Percentiles rank a stretch among this genome's conserved stretches.
These are phyloP conservation scores for Fusarium compactum DNA, from an alignment of 2,329 filamentous ascomycete genomes.

Conservation along the genomic window DNA sequence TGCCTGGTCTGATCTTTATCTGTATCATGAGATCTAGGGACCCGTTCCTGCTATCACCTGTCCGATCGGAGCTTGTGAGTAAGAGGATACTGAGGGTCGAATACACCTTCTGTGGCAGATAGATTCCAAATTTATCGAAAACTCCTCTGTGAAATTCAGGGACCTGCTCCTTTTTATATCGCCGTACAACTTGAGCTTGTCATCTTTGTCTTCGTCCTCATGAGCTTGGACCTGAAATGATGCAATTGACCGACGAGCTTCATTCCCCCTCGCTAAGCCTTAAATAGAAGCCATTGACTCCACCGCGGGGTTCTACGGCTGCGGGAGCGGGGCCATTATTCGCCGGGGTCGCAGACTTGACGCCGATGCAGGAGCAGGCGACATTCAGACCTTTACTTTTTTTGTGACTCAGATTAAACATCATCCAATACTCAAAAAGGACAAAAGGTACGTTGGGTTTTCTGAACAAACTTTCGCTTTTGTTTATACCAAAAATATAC, in stretches of 20 bases:
- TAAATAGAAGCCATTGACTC: background rate
- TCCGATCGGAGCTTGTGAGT: background rate
- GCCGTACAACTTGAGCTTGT: background rate
- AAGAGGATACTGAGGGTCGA: background rate
- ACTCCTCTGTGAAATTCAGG: no score
- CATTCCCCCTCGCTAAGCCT: slow-evolving; percentile 25
- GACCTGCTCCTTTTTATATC: background rate
- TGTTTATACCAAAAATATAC: slow-evolving; percentile 2
- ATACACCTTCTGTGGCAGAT: background rate
- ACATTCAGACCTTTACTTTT: slow-evolving; percentile 27
- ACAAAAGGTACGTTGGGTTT: slow-evolving; percentile 7
- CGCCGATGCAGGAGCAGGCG: slow-evolving; percentile 32
- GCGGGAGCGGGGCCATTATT: slow-evolving; percentile 44
- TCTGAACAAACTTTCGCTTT: slow-evolving; percentile 1
- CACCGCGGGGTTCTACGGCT: slow-evolving; percentile 24
- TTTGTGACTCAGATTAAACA: slow-evolving; percentile 42
- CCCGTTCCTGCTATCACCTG: background rate
- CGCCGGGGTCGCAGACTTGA: slow-evolving; percentile 23
- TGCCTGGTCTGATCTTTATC: background rate
- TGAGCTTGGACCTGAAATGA: slow-evolving; percentile 20
- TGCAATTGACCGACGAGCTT: slow-evolving; percentile 20
- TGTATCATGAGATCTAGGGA: background rate
- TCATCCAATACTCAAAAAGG: slow-evolving; percentile 9
- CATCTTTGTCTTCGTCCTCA: background rate
- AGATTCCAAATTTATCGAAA: background rate